These are phyloP conservation scores for Camellia oleifera DNA, from an alignment of 179 eudicot species.

Conservation along the genomic window DNA sequence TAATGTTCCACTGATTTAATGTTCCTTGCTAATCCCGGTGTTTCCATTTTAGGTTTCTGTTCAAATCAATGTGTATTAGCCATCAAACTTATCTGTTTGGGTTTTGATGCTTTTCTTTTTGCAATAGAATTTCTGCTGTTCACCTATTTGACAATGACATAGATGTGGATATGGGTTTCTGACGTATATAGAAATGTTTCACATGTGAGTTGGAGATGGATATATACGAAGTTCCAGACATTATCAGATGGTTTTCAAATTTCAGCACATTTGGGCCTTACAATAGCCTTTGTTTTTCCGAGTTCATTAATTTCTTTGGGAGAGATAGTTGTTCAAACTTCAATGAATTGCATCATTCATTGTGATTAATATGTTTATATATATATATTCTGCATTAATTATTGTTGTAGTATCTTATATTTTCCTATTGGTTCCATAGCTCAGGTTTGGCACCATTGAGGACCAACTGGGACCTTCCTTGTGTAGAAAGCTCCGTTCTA, in stretches of 20 bases:
- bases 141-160: not conserved
- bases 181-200: not conserved
- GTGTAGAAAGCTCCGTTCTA: slow-evolving; percentile 72
- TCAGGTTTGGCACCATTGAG: slow-evolving; percentile 86
- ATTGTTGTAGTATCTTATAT: slow-evolving; percentile 23
- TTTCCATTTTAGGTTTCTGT: not conserved
- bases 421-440: slow-evolving; percentile 53
- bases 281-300: not conserved
- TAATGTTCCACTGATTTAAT: not conserved
- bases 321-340: not conserved
- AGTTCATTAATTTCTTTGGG: slow-evolving; percentile 7
- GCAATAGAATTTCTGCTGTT: not conserved
- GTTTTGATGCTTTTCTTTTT: not conserved
- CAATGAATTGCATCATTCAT: not conserved
- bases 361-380: not conserved
- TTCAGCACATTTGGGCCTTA: not conserved
- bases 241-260: not conserved
- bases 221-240: not conserved
- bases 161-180: not conserved
- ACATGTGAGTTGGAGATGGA: not conserved
- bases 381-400: not conserved
- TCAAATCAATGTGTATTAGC: not conserved
- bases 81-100: not conserved
- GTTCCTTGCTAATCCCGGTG: not conserved
- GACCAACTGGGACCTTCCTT: slow-evolving; percentile 67